Percentiles rank a stretch among this genome's conserved stretches.
phyloP scores from a whole-genome alignment of 345 rosid species.

The Hibiscus tridactylites region DNA sequence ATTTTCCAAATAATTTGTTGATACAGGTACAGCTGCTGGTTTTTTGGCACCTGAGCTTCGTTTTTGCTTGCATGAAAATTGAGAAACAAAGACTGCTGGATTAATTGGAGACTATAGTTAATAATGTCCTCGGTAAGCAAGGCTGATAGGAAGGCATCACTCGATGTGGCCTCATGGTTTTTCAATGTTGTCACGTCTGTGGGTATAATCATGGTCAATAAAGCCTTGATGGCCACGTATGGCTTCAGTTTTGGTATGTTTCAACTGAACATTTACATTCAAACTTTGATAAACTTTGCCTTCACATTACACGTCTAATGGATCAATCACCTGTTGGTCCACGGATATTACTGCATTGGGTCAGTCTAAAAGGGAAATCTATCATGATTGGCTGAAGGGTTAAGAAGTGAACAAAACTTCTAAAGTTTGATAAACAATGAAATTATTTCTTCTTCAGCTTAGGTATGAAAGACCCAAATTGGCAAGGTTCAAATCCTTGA shows the following conservation, averaged over 20 bases:
- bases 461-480: not conserved
- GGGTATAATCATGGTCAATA: conserved; percentile 93
- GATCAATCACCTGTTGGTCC: not conserved
- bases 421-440: not conserved
- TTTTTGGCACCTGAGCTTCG: not conserved
- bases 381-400: too few species aligned
- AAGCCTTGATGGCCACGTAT: conserved; percentile 88
- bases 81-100: conserved; percentile 9
- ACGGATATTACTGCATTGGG: not conserved
- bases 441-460: not conserved
- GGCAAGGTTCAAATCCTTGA: not conserved
- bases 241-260: conserved; percentile 87
- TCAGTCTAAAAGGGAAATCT: not conserved
- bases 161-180: conserved; percentile 93
- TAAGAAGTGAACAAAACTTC: not conserved
- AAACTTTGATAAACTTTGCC: not conserved
- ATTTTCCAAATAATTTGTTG: not conserved
- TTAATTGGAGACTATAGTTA: conserved; percentile 7
- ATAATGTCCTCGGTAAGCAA: conserved; percentile 65
- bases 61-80: not conserved
- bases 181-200: conserved; percentile 97
- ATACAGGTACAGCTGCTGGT: not conserved
- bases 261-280: not conserved
- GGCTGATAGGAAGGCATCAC: conserved; percentile 62
- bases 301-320: not conserved